Conservation (phyloP, 2,329 filamentous ascomycete genomes). For the Fusarium lateritium region DNA sequence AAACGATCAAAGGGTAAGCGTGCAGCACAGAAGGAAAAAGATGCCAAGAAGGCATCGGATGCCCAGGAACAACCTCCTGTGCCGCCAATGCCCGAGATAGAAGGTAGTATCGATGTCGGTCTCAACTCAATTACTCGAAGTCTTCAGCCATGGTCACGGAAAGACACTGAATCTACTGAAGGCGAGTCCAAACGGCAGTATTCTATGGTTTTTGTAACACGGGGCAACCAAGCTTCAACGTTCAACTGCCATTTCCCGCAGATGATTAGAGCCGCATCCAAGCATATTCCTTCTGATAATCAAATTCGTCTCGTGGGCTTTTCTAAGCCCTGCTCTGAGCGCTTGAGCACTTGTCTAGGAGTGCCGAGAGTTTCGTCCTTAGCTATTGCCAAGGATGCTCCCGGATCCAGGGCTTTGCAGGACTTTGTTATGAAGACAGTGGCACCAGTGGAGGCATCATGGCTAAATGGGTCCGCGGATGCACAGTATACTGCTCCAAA, state of each 20-base stretch:
- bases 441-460: slow-evolving; percentile 65
- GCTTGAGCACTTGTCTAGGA: slow-evolving; percentile 69
- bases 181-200: slow-evolving; percentile 53
- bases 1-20: slow-evolving; percentile 74
- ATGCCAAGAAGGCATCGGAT: slow-evolving; percentile 48
- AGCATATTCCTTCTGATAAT: slow-evolving; percentile 54
- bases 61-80: slow-evolving; percentile 50
- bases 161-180: neutral
- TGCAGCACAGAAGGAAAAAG: slow-evolving; percentile 65
- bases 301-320: slow-evolving; percentile 73
- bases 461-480: slow-evolving; percentile 58
- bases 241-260: slow-evolving; percentile 74
- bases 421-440: slow-evolving; percentile 70
- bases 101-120: slow-evolving; percentile 73
- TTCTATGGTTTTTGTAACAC: slow-evolving; percentile 70
- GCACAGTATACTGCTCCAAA: slow-evolving; percentile 52
- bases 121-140: slow-evolving; percentile 73
- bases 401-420: slow-evolving; percentile 69
- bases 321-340: slow-evolving; percentile 71
- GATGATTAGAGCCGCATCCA: slow-evolving; percentile 67
- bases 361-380: slow-evolving; percentile 77
- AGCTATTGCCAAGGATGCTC: slow-evolving; percentile 70
- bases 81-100: slow-evolving; percentile 64
- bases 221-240: slow-evolving; percentile 69
- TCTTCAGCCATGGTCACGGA: slow-evolving; percentile 63